Conservation (phyloP, 176 grass and related monocot genomes). For the Puccinellia tenuiflora region DNA sequence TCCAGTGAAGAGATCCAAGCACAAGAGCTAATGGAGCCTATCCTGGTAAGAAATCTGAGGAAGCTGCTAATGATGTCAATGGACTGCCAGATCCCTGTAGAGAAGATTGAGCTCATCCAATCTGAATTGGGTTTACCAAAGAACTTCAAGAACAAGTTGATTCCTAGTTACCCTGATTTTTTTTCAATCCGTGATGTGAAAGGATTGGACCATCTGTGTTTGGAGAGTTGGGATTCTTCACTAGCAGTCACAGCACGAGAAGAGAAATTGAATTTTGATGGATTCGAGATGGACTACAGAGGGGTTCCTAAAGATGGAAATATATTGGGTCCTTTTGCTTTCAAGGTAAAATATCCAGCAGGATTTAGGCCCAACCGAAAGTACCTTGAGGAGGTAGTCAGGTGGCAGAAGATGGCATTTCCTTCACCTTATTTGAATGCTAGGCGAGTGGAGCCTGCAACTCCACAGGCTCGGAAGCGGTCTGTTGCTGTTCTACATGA, state of each 20-base stretch:
- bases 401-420: conserved; percentile 91
- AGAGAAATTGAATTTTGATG: conserved; percentile 57
- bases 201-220: conserved; percentile 46
- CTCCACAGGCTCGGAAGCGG: conserved; percentile 68
- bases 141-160: conserved; percentile 60
- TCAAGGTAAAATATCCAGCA: conserved; percentile 68
- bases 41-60: conserved; percentile 69
- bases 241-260: conserved; percentile 62
- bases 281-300: conserved; percentile 26
- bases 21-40: conserved; percentile 57
- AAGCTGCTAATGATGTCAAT: conserved; percentile 86
- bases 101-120: conserved; percentile 83
- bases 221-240: conserved; percentile 85
- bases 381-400: conserved; percentile 72
- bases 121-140: conserved; percentile 56
- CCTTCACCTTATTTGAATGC: conserved; percentile 80
- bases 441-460: conserved; percentile 50
- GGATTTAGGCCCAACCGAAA: conserved; percentile 82
- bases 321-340: conserved; percentile 68
- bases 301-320: conserved; percentile 89
- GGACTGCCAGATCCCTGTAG: conserved; percentile 70
- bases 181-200: conserved; percentile 58
- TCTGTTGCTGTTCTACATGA: conserved; percentile 74
- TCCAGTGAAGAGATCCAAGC: conserved; percentile 49
- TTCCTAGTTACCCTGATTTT: conserved; percentile 61